Conservation (phyloP, 306 rosid species). For the Fagus sylvatica region DNA sequence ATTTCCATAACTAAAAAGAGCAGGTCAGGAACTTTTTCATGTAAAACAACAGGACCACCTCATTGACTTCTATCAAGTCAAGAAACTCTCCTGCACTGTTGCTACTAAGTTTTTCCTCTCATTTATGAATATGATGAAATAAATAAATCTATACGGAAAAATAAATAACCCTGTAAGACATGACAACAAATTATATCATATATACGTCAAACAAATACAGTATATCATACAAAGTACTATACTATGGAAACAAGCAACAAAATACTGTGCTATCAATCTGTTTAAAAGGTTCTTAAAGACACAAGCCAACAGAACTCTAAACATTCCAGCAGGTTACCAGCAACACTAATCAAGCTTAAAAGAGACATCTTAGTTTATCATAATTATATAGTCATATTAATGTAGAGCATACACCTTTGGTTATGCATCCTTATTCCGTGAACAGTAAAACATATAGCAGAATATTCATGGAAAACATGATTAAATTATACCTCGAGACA, state of each 20-base stretch:
- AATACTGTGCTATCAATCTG: no score
- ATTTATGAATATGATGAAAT: not conserved
- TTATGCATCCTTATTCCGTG: not conserved
- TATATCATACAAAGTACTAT: no score
- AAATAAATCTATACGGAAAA: not conserved
- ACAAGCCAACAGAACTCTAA: no score
- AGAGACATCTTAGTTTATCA: no score
- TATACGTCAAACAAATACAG: no score
- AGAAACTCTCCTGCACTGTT: not conserved
- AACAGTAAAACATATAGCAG: not conserved
- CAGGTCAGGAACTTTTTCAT: not conserved
- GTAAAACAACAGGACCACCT: not conserved
- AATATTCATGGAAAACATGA: not conserved
- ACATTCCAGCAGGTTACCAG: no score
- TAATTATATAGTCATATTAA: not conserved
- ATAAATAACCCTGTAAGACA: no score
- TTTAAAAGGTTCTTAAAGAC: no score
- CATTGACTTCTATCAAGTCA: not conserved
- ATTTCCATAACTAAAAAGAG: not conserved
- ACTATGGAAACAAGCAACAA: no score
- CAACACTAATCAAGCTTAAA: no score
- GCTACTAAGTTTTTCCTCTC: not conserved
- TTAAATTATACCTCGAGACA: slow-evolving; percentile 4
- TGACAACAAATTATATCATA: no score
- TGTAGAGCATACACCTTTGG: not conserved